These are phyloP conservation scores for Crucihimalaya himalaica DNA, from an alignment of 345 rosid species.

Conservation along the genomic window DNA sequence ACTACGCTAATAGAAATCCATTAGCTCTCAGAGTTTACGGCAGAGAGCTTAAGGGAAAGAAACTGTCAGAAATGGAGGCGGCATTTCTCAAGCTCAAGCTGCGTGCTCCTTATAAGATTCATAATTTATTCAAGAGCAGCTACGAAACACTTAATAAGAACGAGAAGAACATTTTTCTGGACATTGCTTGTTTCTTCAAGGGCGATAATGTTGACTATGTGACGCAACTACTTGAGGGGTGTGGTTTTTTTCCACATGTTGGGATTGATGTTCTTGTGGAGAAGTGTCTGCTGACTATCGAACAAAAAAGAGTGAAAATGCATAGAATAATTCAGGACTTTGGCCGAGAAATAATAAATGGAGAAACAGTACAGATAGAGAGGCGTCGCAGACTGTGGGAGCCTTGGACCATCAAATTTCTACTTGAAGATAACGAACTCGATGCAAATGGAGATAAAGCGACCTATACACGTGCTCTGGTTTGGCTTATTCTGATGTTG, in stretches of 20 bases:
- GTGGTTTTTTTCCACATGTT: slow-evolving; percentile 27
- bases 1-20: slow-evolving; percentile 34
- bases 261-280: slow-evolving; percentile 39
- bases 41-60: not conserved
- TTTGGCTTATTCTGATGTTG: not conserved
- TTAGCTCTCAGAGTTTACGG: slow-evolving; percentile 30
- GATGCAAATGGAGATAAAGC: not conserved
- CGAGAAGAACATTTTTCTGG: slow-evolving; percentile 28
- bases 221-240: slow-evolving; percentile 24
- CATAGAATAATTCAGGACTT: slow-evolving; percentile 34
- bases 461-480: not conserved
- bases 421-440: slow-evolving; percentile 24
- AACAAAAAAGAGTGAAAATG: slow-evolving; percentile 15
- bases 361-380: slow-evolving; percentile 3
- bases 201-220: slow-evolving; percentile 20
- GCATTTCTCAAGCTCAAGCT: not conserved
- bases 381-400: slow-evolving; percentile 31
- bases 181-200: slow-evolving; percentile 29
- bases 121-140: slow-evolving; percentile 12
- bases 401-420: not conserved
- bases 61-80: not conserved
- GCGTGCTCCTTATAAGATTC: not conserved
- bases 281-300: slow-evolving; percentile 31
- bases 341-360: slow-evolving; percentile 25
- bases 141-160: slow-evolving; percentile 3